A percentile compares a stretch with the other conserved stretches of the same genome.
Conservation (phyloP, 2,329 filamentous ascomycete species). For the Dothistroma pini region DNA sequence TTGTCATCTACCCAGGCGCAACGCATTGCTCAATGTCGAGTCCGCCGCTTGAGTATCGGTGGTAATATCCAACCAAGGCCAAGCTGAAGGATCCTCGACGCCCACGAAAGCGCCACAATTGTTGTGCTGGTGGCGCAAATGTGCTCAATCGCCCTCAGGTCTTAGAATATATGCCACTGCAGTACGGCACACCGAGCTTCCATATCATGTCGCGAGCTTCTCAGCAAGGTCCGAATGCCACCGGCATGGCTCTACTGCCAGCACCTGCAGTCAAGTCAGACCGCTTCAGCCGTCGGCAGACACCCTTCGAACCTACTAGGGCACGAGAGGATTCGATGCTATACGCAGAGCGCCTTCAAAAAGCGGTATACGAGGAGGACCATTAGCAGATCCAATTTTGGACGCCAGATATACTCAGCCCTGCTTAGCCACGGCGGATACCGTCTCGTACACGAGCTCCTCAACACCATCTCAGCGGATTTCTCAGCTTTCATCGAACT, state of each 20-base stretch:
- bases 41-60: too few species aligned
- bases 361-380: too few species aligned
- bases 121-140: neutral
- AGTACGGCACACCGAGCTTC: neutral
- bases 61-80: neutral
- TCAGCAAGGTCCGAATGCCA: neutral
- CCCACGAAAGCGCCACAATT: too few species aligned
- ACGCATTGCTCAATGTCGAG: neutral
- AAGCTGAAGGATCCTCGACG: neutral
- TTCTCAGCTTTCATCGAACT: too few species aligned
- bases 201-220: neutral
- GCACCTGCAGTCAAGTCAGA: neutral
- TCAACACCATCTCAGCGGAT: too few species aligned
- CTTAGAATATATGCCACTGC: neutral
- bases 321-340: neutral
- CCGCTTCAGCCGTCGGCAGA: neutral
- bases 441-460: too few species aligned
- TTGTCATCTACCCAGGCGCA: neutral
- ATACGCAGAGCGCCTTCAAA: too few species aligned
- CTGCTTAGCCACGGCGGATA: too few species aligned
- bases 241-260: neutral
- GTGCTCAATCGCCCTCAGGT: neutral
- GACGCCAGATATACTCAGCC: too few species aligned
- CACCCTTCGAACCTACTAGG: neutral
- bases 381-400: too few species aligned